Conservation (phyloP, 148 eudicot genomes). For the Simmondsia chinensis region DNA sequence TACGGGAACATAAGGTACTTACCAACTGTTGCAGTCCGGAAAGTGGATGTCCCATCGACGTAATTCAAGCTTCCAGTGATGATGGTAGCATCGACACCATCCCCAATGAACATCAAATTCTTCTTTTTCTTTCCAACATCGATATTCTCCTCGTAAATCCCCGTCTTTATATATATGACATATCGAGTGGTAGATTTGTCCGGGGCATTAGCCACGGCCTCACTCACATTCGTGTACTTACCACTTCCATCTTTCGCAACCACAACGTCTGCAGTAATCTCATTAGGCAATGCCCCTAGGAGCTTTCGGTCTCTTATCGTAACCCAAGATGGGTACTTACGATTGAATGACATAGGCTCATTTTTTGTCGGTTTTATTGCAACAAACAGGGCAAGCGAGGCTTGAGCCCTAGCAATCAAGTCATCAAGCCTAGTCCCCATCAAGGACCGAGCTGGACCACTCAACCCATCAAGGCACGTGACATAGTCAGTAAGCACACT, state of each 20-base stretch:
- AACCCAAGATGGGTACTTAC: constrained; percentile 5
- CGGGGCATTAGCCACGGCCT: constrained; percentile 8
- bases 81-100: constrained; percentile 17
- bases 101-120: constrained; percentile 19
- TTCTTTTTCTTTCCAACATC: constrained; percentile 3
- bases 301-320: constrained; percentile 8
- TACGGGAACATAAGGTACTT: too few species aligned
- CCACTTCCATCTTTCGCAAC: constrained; percentile 13
- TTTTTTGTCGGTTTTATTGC: constrained; percentile 4
- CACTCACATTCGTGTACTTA: constrained; percentile 3
- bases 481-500: constrained; percentile 37
- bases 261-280: not conserved
- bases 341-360: not conserved
- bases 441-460: constrained; percentile 1
- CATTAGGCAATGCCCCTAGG: not conserved
- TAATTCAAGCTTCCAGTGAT: constrained; percentile 15
- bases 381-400: constrained; percentile 27
- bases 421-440: constrained; percentile 15
- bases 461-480: constrained; percentile 37
- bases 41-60: constrained; percentile 14
- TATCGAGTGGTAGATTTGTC: not conserved
- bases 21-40: constrained; percentile 14
- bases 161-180: constrained; percentile 11
- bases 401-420: constrained; percentile 25
- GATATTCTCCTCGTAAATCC: constrained; percentile 9